These are phyloP conservation scores for Astrocystis sublimbata DNA, from an alignment of 495 filamentous ascomycete species.

Conservation along the genomic window DNA sequence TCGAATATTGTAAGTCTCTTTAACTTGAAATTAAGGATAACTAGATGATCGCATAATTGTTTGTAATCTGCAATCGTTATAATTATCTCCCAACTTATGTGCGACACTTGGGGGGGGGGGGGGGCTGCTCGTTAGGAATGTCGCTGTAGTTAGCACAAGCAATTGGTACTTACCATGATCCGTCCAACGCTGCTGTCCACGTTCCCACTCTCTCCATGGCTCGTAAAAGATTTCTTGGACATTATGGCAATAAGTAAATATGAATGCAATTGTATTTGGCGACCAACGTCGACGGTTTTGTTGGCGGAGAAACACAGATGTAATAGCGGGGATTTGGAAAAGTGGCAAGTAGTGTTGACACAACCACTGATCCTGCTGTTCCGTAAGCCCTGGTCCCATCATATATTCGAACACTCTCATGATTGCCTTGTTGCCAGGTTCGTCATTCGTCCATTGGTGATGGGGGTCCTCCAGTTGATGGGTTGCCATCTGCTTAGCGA, in stretches of 20 bases:
- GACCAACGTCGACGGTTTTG: conserved; percentile 39
- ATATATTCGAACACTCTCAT: too few species aligned
- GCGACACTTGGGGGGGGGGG: too few species aligned
- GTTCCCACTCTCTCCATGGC: conserved; percentile 36
- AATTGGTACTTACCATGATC: conserved; percentile 28
- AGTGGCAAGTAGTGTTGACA: too few species aligned
- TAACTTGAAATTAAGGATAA: conserved; percentile 24
- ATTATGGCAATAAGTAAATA: conserved; percentile 36
- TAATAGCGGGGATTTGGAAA: conserved; percentile 32
- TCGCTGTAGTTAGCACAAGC: conserved; percentile 18
- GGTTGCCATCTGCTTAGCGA: conserved; percentile 20
- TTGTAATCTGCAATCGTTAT: too few species aligned
- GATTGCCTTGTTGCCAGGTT: too few species aligned
- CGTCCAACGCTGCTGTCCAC: conserved; percentile 22
- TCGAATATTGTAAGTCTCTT: conserved; percentile 35
- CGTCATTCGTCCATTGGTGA: too few species aligned
- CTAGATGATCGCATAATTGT: too few species aligned
- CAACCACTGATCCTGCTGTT: conserved; percentile 39
- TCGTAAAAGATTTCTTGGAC: conserved; percentile 39
- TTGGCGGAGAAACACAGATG: conserved; percentile 36
- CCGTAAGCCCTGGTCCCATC: conserved; percentile 23
- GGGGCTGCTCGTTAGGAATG: too few species aligned
- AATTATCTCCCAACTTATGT: too few species aligned
- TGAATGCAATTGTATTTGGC: conserved; percentile 30
- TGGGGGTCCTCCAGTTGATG: too few species aligned